These are phyloP conservation scores for Condylostoma magnum DNA, from an alignment of 169 alveolate species.

Conservation along the genomic window DNA sequence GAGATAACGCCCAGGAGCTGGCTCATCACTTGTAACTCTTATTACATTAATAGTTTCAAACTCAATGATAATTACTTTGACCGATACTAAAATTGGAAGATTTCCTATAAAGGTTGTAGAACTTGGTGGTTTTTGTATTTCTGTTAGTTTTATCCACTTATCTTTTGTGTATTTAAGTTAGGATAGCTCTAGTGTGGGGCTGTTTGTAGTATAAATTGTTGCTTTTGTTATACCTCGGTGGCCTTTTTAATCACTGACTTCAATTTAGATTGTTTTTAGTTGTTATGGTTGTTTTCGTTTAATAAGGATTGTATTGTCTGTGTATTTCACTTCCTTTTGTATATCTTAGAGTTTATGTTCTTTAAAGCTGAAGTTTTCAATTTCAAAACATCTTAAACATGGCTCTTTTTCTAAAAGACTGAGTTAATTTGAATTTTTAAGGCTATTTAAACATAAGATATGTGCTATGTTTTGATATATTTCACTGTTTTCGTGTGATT, in stretches of 20 bases:
- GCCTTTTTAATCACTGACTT: constrained; percentile 34
- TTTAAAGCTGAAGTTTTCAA: neutral
- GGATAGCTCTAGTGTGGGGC: constrained; percentile 30
- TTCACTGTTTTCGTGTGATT: too few species aligned
- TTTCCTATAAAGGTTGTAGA: neutral
- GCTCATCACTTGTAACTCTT: constrained; percentile 21
- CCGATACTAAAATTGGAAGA: constrained; percentile 33
- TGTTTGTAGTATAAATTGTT: constrained; percentile 33
- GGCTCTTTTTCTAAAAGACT: constrained; percentile 45
- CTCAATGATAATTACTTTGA: constrained; percentile 33
- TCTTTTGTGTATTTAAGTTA: constrained; percentile 43
- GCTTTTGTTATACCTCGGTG: constrained; percentile 29
- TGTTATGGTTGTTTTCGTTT: constrained; percentile 36
- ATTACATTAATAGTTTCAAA: constrained; percentile 21
- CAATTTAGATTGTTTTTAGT: constrained; percentile 13
- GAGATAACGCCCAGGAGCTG: neutral
- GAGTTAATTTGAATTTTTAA: too few species aligned
- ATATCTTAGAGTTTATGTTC: constrained; percentile 27
- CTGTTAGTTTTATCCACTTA: constrained; percentile 37
- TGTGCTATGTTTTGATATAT: too few species aligned
- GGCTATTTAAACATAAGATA: too few species aligned
- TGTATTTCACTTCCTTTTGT: constrained; percentile 38
- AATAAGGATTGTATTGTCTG: constrained; percentile 34
- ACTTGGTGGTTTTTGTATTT: constrained; percentile 21
- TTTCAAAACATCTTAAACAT: constrained; percentile 43